Percentiles rank a stretch among this genome's conserved stretches.
Conservation (phyloP, 169 alveolate species). For the Plasmodium inui region DNA sequence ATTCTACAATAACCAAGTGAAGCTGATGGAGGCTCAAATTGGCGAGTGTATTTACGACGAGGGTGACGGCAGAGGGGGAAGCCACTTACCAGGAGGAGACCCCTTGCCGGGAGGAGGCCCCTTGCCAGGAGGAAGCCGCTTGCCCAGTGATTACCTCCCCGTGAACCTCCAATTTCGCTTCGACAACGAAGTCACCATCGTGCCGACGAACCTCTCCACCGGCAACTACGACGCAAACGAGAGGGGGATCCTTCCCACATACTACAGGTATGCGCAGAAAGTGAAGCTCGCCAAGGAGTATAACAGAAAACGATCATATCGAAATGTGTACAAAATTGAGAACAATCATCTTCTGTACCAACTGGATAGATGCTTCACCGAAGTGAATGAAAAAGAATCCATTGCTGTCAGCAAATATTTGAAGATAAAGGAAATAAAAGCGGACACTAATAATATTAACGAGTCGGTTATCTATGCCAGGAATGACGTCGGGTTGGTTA, state of each 20-base stretch:
- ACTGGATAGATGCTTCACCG: constrained; percentile 8
- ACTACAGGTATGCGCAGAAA: not conserved
- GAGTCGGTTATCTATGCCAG: constrained; percentile 79
- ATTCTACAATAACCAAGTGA: constrained; percentile 43
- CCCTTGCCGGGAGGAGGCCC: too few relatives aligned
- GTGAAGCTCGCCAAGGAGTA: constrained; percentile 40
- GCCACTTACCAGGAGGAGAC: too few relatives aligned
- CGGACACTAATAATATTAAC: constrained; percentile 73
- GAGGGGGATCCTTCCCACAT: constrained; percentile 7
- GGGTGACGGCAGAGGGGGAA: not conserved
- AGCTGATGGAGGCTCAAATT: constrained; percentile 26
- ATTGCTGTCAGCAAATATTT: constrained; percentile 52
- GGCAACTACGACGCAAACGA: not conserved
- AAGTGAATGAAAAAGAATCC: not conserved
- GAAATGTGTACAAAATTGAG: constrained; percentile 11
- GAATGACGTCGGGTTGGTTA: constrained; percentile 77
- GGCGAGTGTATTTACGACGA: constrained; percentile 39
- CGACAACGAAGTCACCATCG: constrained; percentile 12
- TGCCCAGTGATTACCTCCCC: not conserved
- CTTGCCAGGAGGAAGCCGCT: not conserved
- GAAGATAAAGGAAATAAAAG: constrained; percentile 80
- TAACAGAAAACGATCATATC: constrained; percentile 1
- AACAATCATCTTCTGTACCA: constrained; percentile 5
- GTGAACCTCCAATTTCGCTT: constrained; percentile 12
- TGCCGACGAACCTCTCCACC: constrained; percentile 15